Conservation (phyloP, 768 basidiomycete genomes). For the Saitozyma podzolica region DNA sequence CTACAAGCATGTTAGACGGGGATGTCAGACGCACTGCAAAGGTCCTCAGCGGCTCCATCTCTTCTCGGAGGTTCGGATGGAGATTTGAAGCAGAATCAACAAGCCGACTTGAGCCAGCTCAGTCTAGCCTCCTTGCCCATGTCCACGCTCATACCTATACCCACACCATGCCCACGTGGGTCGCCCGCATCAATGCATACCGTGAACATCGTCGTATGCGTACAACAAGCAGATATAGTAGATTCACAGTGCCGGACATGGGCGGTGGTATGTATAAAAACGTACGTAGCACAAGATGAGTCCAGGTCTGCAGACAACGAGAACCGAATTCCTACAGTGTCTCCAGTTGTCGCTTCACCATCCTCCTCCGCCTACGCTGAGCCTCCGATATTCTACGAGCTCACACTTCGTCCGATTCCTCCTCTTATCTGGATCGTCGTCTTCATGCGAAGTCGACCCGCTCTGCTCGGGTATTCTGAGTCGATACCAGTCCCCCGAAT, state of each 20-base stretch:
- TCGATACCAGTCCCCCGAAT: constrained; percentile 53
- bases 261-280: too few species aligned
- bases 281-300: too few species aligned
- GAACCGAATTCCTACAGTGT: neutral
- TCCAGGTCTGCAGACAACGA: neutral
- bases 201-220: neutral
- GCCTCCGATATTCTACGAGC: constrained; percentile 46
- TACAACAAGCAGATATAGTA: neutral
- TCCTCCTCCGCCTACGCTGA: constrained; percentile 44
- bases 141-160: too few species aligned
- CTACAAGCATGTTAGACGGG: neutral
- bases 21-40: too few species aligned
- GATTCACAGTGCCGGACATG: neutral
- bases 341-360: constrained; percentile 29
- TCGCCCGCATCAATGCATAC: too few species aligned
- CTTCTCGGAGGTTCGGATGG: too few species aligned
- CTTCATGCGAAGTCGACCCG: neutral
- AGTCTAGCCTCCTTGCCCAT: too few species aligned
- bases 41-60: too few species aligned
- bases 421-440: constrained; percentile 19
- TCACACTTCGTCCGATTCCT: constrained; percentile 28
- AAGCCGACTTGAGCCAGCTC: too few species aligned
- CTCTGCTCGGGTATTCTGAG: constrained; percentile 44
- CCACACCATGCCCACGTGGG: too few species aligned
- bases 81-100: too few species aligned